Evolutionary conservation across 1,139 yeast genomes (phyloP).

Genomic region (Hyphopichia wangnamkhiaoensis): DNA sequence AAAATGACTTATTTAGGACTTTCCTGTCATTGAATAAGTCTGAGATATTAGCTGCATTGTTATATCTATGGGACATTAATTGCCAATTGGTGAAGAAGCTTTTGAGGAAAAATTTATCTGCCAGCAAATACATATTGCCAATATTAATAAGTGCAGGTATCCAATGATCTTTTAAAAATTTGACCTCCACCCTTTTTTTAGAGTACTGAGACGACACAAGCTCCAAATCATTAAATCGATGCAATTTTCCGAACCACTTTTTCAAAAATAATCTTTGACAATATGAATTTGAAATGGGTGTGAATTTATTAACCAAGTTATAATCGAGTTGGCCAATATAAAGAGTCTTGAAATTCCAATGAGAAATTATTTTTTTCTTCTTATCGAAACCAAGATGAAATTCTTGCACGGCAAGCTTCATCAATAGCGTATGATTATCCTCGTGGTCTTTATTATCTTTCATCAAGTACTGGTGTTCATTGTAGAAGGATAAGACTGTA

Average conservation of each 20-base stretch:
- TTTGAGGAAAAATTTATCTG: background rate
- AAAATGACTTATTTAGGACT: background rate
- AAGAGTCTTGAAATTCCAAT: slow-evolving; percentile 20
- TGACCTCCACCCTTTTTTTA: slow-evolving; percentile 4
- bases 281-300: slow-evolving; percentile 1
- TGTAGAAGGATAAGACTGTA: slow-evolving; percentile 22
- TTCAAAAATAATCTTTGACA: slow-evolving; percentile 9
- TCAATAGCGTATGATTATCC: slow-evolving; percentile 22
- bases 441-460: slow-evolving; percentile 1
- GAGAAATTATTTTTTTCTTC: slow-evolving; percentile 9
- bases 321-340: slow-evolving; percentile 12
- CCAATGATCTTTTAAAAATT: slow-evolving; percentile 4
- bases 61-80: background rate
- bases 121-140: slow-evolving; percentile 1
- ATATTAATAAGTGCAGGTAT: slow-evolving; percentile 1
- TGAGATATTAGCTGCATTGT: background rate
- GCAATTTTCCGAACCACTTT: slow-evolving; percentile 17
- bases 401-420: slow-evolving; percentile 28
- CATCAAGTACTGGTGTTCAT: slow-evolving; percentile 21
- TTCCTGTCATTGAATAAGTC: background rate
- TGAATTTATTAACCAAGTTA: slow-evolving; percentile 6
- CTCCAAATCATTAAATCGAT: slow-evolving; percentile 11
- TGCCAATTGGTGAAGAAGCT: slow-evolving; percentile 3
- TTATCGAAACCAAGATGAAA: slow-evolving; percentile 7
- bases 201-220: slow-evolving; percentile 12